Base-by-base conservation (phyloP, 768 basidiomycete genomes). In the Dioszegia aurantiaca region DNA sequence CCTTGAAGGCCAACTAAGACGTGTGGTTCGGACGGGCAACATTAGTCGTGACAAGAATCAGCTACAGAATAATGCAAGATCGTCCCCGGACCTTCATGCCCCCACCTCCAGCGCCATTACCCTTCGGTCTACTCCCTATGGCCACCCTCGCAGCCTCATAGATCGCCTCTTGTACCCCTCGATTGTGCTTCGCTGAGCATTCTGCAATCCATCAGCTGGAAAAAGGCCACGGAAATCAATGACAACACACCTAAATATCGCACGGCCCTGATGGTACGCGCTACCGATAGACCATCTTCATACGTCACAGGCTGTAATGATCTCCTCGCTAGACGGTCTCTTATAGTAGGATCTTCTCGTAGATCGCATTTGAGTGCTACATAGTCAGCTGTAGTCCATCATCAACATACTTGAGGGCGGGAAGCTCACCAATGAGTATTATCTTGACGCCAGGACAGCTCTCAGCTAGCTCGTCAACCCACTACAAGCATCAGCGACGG, bases 391-490 rank as follows among this genome's bases (percentile, higher is more conserved):
- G 9, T 37, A 37, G 9, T 37, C 17, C 17, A 17, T 9, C 9
- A 9, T 37, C 17, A 17, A 37, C 36, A 55, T 63, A 36, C n/a
- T n/a, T n/a, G n/a, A n/a, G n/a, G n/a, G n/a, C n/a, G n/a, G 33
- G 54, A 66, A 19, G 82, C 89, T 65, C 60, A 91, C 91, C 91
- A 48, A 94, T 89, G 39, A 95, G 84, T 40, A 95, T 85, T 44
- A 93, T 86, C 84, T 94, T 95, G 48, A 98, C 94, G 9, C 93
- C 94, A 14, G 90, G 89, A 77, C 92, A 95, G 68, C 90, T 87
- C 77, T 95, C 69, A n/a, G 63, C 72, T 33, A 95, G 87, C 74
- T 95, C 91, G 45, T 92, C 87, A 56, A 95, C 81, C 92, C 93
- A 95, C 90, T 94, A 70, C 16, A n/a, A 30, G 6, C 21, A 23